These are phyloP conservation scores for Penicillium psychrofluorescens DNA, from an alignment of 495 filamentous ascomycete species.

Conservation along the genomic window DNA sequence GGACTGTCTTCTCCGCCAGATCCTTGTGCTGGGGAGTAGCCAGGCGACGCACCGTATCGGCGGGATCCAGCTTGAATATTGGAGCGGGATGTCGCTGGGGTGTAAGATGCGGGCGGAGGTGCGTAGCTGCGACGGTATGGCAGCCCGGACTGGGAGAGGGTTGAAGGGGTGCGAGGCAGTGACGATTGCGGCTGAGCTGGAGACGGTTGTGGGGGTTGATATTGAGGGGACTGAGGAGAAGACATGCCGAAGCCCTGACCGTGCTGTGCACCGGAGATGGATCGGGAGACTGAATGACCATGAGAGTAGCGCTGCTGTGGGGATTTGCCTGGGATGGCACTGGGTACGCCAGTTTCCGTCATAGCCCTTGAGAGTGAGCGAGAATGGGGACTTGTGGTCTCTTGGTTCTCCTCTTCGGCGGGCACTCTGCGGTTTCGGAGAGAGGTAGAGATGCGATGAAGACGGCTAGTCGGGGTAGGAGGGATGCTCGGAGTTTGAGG, in stretches of 20 bases:
- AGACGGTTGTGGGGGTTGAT: constrained; percentile 14
- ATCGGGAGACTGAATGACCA: constrained; percentile 30
- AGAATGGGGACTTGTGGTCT: constrained; percentile 12
- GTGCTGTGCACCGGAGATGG: constrained; percentile 14
- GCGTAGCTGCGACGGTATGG: constrained; percentile 38
- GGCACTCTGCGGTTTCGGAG: constrained; percentile 27
- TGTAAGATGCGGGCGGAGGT: constrained; percentile 22
- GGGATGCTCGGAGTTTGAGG: constrained; percentile 19
- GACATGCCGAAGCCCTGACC: constrained; percentile 14
- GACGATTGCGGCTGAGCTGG: constrained; percentile 20
- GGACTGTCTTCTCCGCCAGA: constrained; percentile 16
- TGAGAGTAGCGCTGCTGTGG: constrained; percentile 33
- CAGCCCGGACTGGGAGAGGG: constrained; percentile 29
- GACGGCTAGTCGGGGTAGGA: constrained; percentile 23
- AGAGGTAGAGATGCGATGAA: constrained; percentile 32
- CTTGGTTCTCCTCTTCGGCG: constrained; percentile 24
- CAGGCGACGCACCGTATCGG: constrained; percentile 34
- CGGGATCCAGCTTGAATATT: constrained; percentile 41
- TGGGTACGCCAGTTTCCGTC: constrained; percentile 29
- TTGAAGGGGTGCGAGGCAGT: constrained; percentile 33
- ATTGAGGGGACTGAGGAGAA: constrained; percentile 15
- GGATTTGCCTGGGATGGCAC: constrained; percentile 20
- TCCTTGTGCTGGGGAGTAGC: constrained; percentile 13
- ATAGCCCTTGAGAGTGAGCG: constrained; percentile 34
- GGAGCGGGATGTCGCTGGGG: constrained; percentile 35